Evolutionary conservation across 2,329 filamentous ascomycete species (phyloP), one percentile per base, ranked within the genome.

Genomic region (Apiospora malaysiana): DNA sequence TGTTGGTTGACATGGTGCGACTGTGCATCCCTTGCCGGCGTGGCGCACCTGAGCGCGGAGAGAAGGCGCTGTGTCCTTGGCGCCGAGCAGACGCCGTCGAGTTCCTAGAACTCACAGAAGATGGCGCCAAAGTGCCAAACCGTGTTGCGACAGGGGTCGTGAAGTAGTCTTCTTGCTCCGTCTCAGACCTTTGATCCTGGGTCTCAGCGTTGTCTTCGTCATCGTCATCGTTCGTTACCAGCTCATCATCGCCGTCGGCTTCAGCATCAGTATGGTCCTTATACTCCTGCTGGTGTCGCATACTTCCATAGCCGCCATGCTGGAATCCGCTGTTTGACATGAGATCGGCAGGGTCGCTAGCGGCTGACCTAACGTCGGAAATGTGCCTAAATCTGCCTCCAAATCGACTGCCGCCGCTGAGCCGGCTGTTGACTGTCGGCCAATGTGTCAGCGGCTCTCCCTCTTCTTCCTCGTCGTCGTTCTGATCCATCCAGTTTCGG

Each of bases 221-320:
- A 43, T 91, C 90, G 70, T 95, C 92, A 70, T 94, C 93, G 70
- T 94, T 93, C 4, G 93, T 95, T 16, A 93, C 88, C n/a, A 95
- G 84, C 80, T 98, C 95, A 76, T 97, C 95, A 76, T 98, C 95
- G 0, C 94, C 94, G 78, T 97, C 94, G 8, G 91, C 94, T 78
- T 97, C 94, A 8, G 91, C 93, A 77, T 96, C 94, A 0, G 93
- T 94, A 71, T 94, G 90, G 63, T 88, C 86, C 74, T 87, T 87
- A 68, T 85, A 83, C 32, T 84, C 77, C 83, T 86, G 59, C 77
- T 79, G 84, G 74, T 81, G 79, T 74, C 85, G 83, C 79, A 40
- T 69, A 9, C n/a, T 63, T 23, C 37, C 68, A 32, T 43, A 65
- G 23, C 71, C 73, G 27, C 68, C 75, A 71, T 71, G 59, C 42